These are phyloP conservation scores for Capniomyces stellatus DNA, from an alignment of 371 early-diverging fungal species.

Conservation along the genomic window DNA sequence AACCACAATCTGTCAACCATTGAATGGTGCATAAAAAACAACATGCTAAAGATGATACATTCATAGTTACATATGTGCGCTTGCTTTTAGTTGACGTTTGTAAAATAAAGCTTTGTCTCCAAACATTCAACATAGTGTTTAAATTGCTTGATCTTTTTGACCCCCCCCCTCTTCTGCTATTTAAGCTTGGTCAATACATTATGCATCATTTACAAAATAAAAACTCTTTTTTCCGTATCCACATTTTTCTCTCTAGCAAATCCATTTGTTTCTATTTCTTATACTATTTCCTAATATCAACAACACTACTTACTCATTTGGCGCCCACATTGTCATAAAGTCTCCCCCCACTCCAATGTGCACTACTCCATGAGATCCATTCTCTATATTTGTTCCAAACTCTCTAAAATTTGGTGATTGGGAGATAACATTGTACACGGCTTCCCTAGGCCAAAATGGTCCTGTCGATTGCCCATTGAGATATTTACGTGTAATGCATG, in stretches of 20 bases:
- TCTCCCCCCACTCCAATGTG: slow-evolving; percentile 30
- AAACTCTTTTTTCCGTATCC: too few species aligned
- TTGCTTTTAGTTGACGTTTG: too few species aligned
- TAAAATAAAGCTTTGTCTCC: too few species aligned
- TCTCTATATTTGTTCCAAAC: slow-evolving; percentile 26
- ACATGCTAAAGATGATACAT: slow-evolving; percentile 5
- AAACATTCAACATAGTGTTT: too few species aligned
- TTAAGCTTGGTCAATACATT: too few species aligned
- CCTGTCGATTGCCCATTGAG: slow-evolving; percentile 16
- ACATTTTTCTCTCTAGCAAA: too few species aligned
- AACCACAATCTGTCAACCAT: slow-evolving; percentile 33
- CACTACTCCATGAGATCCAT: slow-evolving; percentile 28
- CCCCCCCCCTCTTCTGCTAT: too few species aligned
- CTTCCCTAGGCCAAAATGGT: slow-evolving; percentile 26
- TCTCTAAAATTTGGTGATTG: slow-evolving; percentile 13
- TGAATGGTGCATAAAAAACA: slow-evolving; percentile 32
- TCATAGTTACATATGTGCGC: too few species aligned
- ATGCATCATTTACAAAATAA: too few species aligned
- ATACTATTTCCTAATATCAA: too few species aligned
- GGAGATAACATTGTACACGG: slow-evolving; percentile 19
- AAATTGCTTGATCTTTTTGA: too few species aligned
- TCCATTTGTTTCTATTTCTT: too few species aligned
- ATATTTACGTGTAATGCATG: slow-evolving; percentile 24
- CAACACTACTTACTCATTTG: slow-evolving; percentile 15
- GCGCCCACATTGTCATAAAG: slow-evolving; percentile 27